Evolutionary conservation across 2,329 filamentous ascomycete genomes (phyloP), one percentile per base, ranked within the genome.

Genomic region (Pseudocercospora vitis): DNA sequence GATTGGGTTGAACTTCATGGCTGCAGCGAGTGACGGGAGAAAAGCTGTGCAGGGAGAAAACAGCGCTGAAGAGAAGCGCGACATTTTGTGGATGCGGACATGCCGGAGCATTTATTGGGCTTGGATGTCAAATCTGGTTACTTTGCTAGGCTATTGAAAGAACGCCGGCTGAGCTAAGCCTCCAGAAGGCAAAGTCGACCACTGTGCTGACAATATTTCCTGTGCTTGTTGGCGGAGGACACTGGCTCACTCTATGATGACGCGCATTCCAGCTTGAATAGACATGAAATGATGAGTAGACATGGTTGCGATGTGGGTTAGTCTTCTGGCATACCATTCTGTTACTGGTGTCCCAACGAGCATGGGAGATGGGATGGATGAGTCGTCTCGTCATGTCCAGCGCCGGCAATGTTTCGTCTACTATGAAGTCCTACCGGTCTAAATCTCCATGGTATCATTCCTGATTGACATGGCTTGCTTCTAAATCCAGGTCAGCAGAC

Each of bases 1-100:
- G 31, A 57, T 26, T 9, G 48, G 48, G 44, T 39, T 52, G 55
- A 56, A 48, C 55, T 52, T 57, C 58, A 60, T 60, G 50, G 47
- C 46, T 24, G 50, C 18, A 53, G 45, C 42, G 53, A 56, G 44
- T 40, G 56, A 46, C 37, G 24, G 31, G 29, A 19, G 24, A 45
- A 42, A 35, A 35, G 31, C 40, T 42, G 29, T 44, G 26, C 23
- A 31, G 54, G 42, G 21, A 40, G 40, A 12, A 21, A 23, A 24
- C 28, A 24, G 7, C 6, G 29, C 29, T 42, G 21, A 19, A 24
- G 24, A 35, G 48, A 47, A 44, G 39, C n/a, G 37, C 19, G 35
- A 45, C 45, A 16, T 52, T 52, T 56, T 52, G 49, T 56, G 45
- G 28, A 23, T 28, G 26, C 24, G 24, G 42, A 7, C n/a, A 3